Base-by-base conservation (phyloP, 2,329 filamentous ascomycete genomes). In the Drechslera avenae region DNA sequence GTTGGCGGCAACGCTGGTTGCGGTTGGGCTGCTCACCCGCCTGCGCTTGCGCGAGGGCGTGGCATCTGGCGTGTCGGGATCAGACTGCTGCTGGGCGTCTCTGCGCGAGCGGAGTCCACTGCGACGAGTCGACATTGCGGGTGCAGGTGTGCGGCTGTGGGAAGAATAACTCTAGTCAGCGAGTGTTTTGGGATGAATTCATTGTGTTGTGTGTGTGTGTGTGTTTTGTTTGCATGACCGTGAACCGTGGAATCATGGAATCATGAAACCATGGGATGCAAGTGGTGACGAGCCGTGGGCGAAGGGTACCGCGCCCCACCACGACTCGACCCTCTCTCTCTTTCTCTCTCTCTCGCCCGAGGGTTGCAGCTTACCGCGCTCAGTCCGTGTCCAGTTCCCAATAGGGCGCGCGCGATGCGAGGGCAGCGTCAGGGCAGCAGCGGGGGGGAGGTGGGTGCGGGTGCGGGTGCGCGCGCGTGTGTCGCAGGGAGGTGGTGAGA, bases 21-120 rank as follows among this genome's bases (percentile, higher is more conserved):
- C 36, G 40, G 56, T 37, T 39, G 49, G 51, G 47, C 53, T 56
- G 66, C 75, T 63, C 72, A 77, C 62, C 66, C 78, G 75, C 67
- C 77, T 74, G 47, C 76, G 76, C 55, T 78, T 78, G 46, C 78
- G 73, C 41, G 77, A 75, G 40, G 78, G 78, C 18, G 78, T 80
- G 56, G 75, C 70, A 56, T 79, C 78, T 50, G 76, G 76, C 16
- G 76, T 78, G 57, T 79, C 77, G 47, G 64, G 67, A 51, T 73
- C 71, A 42, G 69, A 72, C 53, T 67, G 65, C 50, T 59, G 66
- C 51, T 69, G 69, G 30, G 62, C 56, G 41, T 72, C 69, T 45
- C 53, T 63, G 51, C 51, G 58, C 59, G 50, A 50, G 54, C 54
- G 55, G 16, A 49, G 46, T 41, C 50, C 50, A 58, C 48, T 49